phyloP scores from a whole-genome alignment of 371 early-diverging fungal species.

The Amoeboaphelidium protococcarum region DNA sequence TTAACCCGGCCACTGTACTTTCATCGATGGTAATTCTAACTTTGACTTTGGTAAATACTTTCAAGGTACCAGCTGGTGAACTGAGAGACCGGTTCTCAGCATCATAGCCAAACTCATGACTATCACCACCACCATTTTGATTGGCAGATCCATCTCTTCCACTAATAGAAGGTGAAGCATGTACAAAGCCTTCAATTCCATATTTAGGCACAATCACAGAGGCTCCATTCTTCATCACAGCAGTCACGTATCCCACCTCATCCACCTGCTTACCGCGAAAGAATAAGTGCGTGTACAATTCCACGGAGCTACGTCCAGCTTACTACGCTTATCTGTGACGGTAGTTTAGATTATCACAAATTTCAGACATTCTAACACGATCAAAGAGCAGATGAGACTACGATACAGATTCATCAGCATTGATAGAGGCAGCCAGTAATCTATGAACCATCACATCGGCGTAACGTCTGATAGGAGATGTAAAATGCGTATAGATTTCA shows the following conservation, averaged over 20 bases:
- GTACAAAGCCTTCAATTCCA: conserved; percentile 78
- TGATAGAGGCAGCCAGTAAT: conserved; percentile 49
- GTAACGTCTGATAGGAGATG: conserved; percentile 17
- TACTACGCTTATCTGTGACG: conserved; percentile 86
- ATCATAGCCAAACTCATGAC: too few relatives aligned
- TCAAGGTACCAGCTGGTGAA: too few relatives aligned
- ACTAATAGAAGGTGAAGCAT: too few relatives aligned
- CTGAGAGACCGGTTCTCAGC: too few relatives aligned
- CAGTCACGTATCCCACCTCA: conserved; percentile 67
- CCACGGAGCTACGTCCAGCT: conserved; percentile 72
- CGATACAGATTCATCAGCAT: conserved; percentile 16
- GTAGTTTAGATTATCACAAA: conserved; percentile 71
- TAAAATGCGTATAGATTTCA: conserved; percentile 20
- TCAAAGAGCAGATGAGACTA: conserved; percentile 45
- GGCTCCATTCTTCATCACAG: conserved; percentile 75
- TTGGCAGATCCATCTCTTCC: too few relatives aligned
- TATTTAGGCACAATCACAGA: conserved; percentile 69
- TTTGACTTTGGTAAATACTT: too few relatives aligned
- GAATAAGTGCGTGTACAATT: conserved; percentile 74
- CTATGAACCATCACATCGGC: conserved; percentile 86
- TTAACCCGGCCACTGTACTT: too few relatives aligned
- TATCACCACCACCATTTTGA: too few relatives aligned
- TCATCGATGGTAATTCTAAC: too few relatives aligned
- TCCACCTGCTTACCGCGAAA: conserved; percentile 58
- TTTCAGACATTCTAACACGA: conserved; percentile 40